Evolutionary conservation across 2,329 filamentous ascomycete species (phyloP).

Genomic region (Ophiostoma quercus): DNA sequence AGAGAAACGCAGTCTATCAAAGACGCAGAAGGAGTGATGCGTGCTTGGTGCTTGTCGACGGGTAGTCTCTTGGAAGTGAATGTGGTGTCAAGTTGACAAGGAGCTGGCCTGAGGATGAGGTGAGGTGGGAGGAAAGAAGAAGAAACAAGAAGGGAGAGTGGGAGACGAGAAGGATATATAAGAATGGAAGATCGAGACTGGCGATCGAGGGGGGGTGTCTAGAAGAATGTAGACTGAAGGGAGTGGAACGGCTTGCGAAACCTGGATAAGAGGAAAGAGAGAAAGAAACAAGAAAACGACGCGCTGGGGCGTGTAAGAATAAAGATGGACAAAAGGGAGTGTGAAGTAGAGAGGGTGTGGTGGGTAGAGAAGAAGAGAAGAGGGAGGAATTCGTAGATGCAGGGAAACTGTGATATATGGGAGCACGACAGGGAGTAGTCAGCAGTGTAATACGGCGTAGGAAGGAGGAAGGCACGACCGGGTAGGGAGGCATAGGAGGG

Average conservation of each 20-base stretch:
- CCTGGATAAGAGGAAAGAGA: not conserved
- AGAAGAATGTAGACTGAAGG: slow-evolving; percentile 19
- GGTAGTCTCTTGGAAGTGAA: slow-evolving; percentile 26
- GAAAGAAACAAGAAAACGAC: slow-evolving; percentile 20
- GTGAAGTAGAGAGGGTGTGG: not conserved
- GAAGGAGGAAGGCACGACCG: too few relatives aligned
- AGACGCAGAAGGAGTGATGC: slow-evolving; percentile 45
- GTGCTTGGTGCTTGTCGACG: slow-evolving; percentile 31
- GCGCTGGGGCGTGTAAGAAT: slow-evolving; percentile 17
- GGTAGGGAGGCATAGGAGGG: too few relatives aligned
- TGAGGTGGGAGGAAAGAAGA: not conserved
- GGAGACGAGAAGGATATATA: slow-evolving; percentile 1
- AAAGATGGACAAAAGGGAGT: slow-evolving; percentile 5
- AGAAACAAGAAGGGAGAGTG: slow-evolving; percentile 17
- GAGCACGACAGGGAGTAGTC: not conserved
- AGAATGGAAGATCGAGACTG: slow-evolving; percentile 22
- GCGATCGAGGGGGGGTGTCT: slow-evolving; percentile 22
- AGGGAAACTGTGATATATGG: slow-evolving; percentile 1
- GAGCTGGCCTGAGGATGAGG: slow-evolving; percentile 18
- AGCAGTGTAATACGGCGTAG: not conserved
- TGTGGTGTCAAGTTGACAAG: slow-evolving; percentile 19
- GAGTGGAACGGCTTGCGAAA: slow-evolving; percentile 23
- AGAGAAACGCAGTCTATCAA: slow-evolving; percentile 45
- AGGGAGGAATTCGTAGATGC: not conserved
- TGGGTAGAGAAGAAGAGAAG: not conserved